Conservation (phyloP, 805 yeast genomes). For the Isabelozyma rhagii region DNA sequence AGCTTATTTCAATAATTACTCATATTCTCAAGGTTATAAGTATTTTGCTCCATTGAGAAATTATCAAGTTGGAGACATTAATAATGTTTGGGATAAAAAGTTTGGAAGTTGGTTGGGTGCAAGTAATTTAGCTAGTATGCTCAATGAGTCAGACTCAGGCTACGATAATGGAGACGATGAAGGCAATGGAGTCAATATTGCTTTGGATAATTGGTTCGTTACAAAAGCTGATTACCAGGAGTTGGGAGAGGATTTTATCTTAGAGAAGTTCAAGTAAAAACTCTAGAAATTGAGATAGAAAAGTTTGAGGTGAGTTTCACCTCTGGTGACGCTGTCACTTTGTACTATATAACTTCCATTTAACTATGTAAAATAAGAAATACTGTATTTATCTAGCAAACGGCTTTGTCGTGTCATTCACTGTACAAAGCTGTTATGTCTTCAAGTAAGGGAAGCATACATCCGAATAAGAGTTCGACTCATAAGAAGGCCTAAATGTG, state of each 20-base stretch:
- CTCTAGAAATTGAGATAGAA: neutral
- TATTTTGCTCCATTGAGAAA: slow-evolving; percentile 19
- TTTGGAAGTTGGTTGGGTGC: slow-evolving; percentile 74
- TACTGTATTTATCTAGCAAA: neutral
- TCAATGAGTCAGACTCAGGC: slow-evolving; percentile 38
- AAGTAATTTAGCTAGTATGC: slow-evolving; percentile 59
- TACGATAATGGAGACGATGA: slow-evolving; percentile 12
- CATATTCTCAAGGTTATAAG: slow-evolving; percentile 25
- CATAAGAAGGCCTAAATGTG: too few species aligned
- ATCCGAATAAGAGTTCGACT: too few species aligned
- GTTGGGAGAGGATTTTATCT: slow-evolving; percentile 46
- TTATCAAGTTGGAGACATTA: slow-evolving; percentile 23
- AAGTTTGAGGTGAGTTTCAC: neutral
- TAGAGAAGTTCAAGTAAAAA: slow-evolving; percentile 30
- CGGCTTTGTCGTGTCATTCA: too few species aligned
- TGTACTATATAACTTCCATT: slow-evolving; percentile 1
- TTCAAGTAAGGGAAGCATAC: too few species aligned
- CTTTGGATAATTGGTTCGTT: slow-evolving; percentile 51
- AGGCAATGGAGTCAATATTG: slow-evolving; percentile 28
- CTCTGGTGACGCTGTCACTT: neutral
- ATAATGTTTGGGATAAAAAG: slow-evolving; percentile 49
- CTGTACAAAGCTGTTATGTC: too few species aligned
- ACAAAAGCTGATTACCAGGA: slow-evolving; percentile 66
- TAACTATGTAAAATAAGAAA: slow-evolving; percentile 1
- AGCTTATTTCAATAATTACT: slow-evolving; percentile 45